These are phyloP conservation scores for Debaryomyces subglobosus DNA, from an alignment of 1,139 yeast genomes.

Conservation along the genomic window DNA sequence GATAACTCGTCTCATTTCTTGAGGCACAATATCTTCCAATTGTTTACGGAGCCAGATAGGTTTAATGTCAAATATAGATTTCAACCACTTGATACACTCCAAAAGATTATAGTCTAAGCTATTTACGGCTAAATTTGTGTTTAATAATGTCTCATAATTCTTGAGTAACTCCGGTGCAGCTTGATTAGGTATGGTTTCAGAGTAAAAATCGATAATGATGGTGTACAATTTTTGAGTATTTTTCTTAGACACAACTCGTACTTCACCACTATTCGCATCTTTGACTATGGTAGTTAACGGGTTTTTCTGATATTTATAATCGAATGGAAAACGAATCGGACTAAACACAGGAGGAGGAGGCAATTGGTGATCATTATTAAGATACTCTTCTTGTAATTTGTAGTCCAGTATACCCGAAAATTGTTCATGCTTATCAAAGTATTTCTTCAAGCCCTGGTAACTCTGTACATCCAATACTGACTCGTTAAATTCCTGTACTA, in stretches of 20 bases:
- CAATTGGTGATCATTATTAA: slow-evolving; percentile 59
- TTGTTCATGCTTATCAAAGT: slow-evolving; percentile 41
- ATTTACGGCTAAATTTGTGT: slow-evolving; percentile 22
- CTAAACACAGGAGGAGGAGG: slow-evolving; percentile 91
- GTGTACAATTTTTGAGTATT: slow-evolving; percentile 51
- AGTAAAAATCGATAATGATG: slow-evolving; percentile 38
- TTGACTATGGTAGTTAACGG: slow-evolving; percentile 57
- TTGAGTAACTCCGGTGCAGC: slow-evolving; percentile 44
- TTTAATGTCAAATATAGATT: slow-evolving; percentile 59
- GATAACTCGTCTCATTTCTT: slow-evolving; percentile 52
- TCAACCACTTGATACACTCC: slow-evolving; percentile 57
- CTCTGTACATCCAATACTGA: slow-evolving; percentile 28
- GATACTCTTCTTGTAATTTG: slow-evolving; percentile 26
- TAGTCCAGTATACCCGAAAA: slow-evolving; percentile 38
- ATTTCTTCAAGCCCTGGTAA: slow-evolving; percentile 42
- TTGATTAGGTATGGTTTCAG: slow-evolving; percentile 30
- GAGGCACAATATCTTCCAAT: slow-evolving; percentile 60
- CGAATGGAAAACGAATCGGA: slow-evolving; percentile 72
- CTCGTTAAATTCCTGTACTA: slow-evolving; percentile 39
- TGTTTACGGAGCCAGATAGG: slow-evolving; percentile 91
- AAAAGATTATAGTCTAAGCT: slow-evolving; percentile 36
- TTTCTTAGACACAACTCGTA: slow-evolving; percentile 42
- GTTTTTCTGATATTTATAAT: slow-evolving; percentile 51
- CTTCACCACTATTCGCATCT: slow-evolving; percentile 67
- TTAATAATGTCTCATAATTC: slow-evolving; percentile 31